Percentiles rank a stretch among this genome's conserved stretches.
Evolutionary conservation across 1,139 yeast genomes (phyloP).

Genomic region (Blastobotrys proliferans): DNA sequence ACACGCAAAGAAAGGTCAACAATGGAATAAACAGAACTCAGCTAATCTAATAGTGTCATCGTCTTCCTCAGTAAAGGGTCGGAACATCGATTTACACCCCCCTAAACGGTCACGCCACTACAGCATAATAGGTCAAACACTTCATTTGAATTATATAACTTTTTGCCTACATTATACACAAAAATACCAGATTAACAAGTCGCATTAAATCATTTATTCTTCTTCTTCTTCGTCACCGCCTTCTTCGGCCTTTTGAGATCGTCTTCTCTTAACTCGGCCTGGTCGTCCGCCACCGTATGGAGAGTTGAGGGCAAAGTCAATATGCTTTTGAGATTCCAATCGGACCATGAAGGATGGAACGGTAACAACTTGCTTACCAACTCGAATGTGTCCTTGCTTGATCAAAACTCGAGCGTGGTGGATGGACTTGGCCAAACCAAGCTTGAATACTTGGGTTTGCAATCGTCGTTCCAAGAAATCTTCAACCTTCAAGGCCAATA

Average conservation of each 20-base stretch:
- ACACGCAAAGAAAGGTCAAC: too few relatives aligned
- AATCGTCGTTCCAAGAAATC: conserved; percentile 99
- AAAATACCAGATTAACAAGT: too few relatives aligned
- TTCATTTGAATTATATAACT: too few relatives aligned
- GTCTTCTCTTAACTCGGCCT: conserved; percentile 99
- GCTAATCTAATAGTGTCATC: too few relatives aligned
- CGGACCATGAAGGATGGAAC: conserved; percentile 99
- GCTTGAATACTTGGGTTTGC: conserved; percentile 99
- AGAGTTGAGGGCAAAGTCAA: conserved; percentile 97
- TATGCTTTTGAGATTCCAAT: conserved; percentile 99
- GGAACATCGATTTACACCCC: too few relatives aligned
- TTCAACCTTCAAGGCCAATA: conserved; percentile 94
- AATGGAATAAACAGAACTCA: too few relatives aligned
- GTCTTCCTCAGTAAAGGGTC: too few relatives aligned
- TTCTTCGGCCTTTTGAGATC: conserved; percentile 63
- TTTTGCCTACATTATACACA: too few relatives aligned
- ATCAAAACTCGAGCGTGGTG: conserved; percentile 99
- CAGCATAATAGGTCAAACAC: too few relatives aligned
- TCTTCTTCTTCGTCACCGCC: conserved; percentile 69
- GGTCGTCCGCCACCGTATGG: conserved; percentile 99
- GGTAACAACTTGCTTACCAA: conserved; percentile 99
- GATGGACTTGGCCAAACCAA: conserved; percentile 98
- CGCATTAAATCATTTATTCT: conserved; percentile 44
- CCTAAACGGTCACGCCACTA: too few relatives aligned
- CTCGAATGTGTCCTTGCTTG: conserved; percentile 99